Base-by-base conservation (phyloP, 148 eudicot genomes). In the Persicaria tinctoria region DNA sequence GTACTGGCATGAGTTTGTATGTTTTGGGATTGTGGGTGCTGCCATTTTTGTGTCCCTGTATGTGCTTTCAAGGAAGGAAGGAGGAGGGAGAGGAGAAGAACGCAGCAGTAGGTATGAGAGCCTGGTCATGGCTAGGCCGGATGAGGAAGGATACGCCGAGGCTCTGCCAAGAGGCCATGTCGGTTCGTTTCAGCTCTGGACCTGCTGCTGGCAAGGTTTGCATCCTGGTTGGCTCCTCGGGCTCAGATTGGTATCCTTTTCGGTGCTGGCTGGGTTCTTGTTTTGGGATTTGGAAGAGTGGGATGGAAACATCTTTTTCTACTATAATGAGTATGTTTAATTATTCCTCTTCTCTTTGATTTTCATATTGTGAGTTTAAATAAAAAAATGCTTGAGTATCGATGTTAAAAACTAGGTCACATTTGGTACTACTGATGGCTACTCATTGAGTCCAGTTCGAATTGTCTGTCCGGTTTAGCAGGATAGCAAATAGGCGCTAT, bases 161-260 rank as follows among this genome's bases (percentile, higher is more conserved):
- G 27, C 53, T 1, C 23, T 8, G 3, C 77, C 77, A 20, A 74
- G 73, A 38, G 75, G 76, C 8, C 80, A 83, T 45, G 78, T 85
- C 8, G 63, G 80, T 66, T 79, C 80, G 17, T 38, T 51, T n/a
- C 80, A 75, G 53, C 76, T 85, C 1, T 85, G 87, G 88, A 78
- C 55, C 54, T 83, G 82, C 75, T 85, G 87, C 41, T 87, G 88
- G 90, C 56, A 75, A 5, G 84, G 85, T 0, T 55, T 85, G 14
- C 88, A 87, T 78, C 90, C 90, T 1, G 77, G 44, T 2, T 82
- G 80, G 77, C 81, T 87, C 0, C 51, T 87, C 44, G 77, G 27
- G 14, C 50, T 80, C 11, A 84, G 88, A 0, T 62, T 83, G 60
- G 54, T 73, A n/a, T 79, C 84, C 17, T 85, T 85, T 49, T 68